These are phyloP conservation scores for Cyathus striatus DNA, from an alignment of 768 basidiomycete genomes.

Conservation along the genomic window DNA sequence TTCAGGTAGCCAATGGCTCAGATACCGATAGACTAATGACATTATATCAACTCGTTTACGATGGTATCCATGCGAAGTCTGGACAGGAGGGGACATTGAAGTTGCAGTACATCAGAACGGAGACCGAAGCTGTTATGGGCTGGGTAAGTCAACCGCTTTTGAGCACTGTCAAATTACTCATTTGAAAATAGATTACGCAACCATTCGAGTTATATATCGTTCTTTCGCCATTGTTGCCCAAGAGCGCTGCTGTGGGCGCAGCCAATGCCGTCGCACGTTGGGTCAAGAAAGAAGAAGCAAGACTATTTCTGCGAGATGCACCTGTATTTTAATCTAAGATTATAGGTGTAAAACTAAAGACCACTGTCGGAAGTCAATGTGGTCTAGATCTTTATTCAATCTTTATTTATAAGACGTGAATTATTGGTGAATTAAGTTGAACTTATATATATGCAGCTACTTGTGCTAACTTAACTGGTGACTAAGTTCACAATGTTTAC, in stretches of 20 bases:
- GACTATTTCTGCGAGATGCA: conserved; percentile 81
- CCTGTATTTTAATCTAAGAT: conserved; percentile 66
- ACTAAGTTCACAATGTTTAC: too few species aligned
- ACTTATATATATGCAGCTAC: too few species aligned
- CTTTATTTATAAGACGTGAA: too few species aligned
- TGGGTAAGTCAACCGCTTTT: too few species aligned
- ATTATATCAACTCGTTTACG: conserved; percentile 83
- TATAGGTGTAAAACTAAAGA: conserved; percentile 5
- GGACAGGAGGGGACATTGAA: conserved; percentile 78
- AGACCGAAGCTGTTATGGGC: conserved; percentile 85
- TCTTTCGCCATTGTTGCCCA: conserved; percentile 78
- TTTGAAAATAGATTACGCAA: conserved; percentile 69
- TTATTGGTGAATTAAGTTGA: too few species aligned
- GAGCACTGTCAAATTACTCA: too few species aligned
- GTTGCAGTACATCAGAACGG: conserved; percentile 81
- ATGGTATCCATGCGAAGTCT: conserved; percentile 86
- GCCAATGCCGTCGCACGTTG: conserved; percentile 88
- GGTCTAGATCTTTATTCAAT: too few species aligned
- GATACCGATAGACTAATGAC: conserved; percentile 59
- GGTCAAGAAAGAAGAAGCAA: conserved; percentile 84
- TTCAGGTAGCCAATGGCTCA: background rate
- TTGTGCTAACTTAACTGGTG: too few species aligned
- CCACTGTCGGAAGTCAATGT: too few species aligned
- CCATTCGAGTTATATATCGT: conserved; percentile 89
- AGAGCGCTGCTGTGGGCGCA: conserved; percentile 81